Evolutionary conservation across 495 filamentous ascomycete genomes (phyloP).

Genomic region (Penicillium bialowiezense): DNA sequence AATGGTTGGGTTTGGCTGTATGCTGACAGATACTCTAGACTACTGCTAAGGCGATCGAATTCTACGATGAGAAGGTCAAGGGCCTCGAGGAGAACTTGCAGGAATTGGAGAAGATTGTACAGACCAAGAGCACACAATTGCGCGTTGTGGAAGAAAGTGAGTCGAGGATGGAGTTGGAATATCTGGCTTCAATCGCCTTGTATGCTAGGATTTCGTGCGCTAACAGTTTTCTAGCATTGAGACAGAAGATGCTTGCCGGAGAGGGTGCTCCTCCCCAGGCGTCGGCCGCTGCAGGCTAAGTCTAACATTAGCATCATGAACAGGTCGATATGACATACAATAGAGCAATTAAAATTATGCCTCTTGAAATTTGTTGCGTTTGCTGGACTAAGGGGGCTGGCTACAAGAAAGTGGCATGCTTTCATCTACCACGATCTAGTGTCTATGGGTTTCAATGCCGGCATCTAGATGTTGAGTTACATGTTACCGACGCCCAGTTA

Average conservation of each 20-base stretch:
- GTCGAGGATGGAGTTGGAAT: constrained; percentile 14
- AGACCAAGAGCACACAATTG: constrained; percentile 79
- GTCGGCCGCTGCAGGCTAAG: constrained; percentile 30
- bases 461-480: too few species aligned
- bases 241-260: constrained; percentile 47
- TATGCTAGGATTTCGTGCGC: neutral
- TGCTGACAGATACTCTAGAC: constrained; percentile 36
- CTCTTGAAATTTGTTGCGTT: neutral
- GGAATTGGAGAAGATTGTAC: constrained; percentile 82
- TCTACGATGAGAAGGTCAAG: constrained; percentile 83
- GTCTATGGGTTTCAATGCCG: too few species aligned
- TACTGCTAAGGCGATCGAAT: constrained; percentile 70
- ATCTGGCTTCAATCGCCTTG: neutral
- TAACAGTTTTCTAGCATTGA: constrained; percentile 35
- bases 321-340: neutral
- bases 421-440: too few species aligned
- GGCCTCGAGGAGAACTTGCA: constrained; percentile 73
- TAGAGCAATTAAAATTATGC: neutral
- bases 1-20: neutral
- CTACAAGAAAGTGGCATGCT: too few species aligned
- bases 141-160: constrained; percentile 84
- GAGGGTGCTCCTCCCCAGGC: constrained; percentile 29
- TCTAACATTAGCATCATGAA: neutral
- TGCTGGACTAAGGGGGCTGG: neutral
- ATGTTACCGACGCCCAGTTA: too few species aligned